phyloP scores from a whole-genome alignment of 176 grass and related monocot genomes.

The Oryza glaberrima region DNA sequence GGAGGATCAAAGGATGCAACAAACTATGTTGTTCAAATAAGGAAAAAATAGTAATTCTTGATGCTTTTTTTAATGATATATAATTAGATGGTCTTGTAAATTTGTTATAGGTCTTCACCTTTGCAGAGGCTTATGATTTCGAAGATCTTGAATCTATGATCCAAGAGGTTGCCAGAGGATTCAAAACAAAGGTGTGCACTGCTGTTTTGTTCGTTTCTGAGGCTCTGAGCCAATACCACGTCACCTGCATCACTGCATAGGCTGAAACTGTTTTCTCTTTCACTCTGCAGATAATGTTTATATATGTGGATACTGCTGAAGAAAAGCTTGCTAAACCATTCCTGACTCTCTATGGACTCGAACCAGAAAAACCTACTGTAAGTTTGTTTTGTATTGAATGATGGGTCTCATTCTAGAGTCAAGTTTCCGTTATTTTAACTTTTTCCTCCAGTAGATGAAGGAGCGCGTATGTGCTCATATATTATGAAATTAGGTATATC shows the following conservation, averaged over 20 bases:
- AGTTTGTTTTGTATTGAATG: constrained; percentile 27
- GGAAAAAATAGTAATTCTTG: background rate
- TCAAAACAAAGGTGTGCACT: constrained; percentile 83
- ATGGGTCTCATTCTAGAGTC: constrained; percentile 18
- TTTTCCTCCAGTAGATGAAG: background rate
- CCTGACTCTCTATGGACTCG: constrained; percentile 77
- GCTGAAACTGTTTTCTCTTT: constrained; percentile 24
- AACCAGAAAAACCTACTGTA: constrained; percentile 78
- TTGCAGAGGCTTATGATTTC: constrained; percentile 81
- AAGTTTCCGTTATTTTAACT: background rate
- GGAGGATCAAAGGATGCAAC: background rate
- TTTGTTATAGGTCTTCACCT: constrained; percentile 75
- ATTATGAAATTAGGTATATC: constrained; percentile 13
- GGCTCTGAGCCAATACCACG: background rate
- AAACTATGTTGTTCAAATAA: constrained; percentile 1
- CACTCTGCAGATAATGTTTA: constrained; percentile 85
- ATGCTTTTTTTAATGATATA: constrained; percentile 27
- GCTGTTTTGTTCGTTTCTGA: constrained; percentile 4
- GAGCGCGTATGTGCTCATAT: background rate
- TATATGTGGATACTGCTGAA: constrained; percentile 87
- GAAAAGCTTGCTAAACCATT: constrained; percentile 98
- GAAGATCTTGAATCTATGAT: constrained; percentile 63
- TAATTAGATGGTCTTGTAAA: constrained; percentile 39
- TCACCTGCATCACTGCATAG: constrained; percentile 8
- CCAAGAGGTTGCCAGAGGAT: constrained; percentile 74